These are phyloP conservation scores for Fraxinus velutina DNA, from an alignment of 305 asterid genomes.

Conservation along the genomic window DNA sequence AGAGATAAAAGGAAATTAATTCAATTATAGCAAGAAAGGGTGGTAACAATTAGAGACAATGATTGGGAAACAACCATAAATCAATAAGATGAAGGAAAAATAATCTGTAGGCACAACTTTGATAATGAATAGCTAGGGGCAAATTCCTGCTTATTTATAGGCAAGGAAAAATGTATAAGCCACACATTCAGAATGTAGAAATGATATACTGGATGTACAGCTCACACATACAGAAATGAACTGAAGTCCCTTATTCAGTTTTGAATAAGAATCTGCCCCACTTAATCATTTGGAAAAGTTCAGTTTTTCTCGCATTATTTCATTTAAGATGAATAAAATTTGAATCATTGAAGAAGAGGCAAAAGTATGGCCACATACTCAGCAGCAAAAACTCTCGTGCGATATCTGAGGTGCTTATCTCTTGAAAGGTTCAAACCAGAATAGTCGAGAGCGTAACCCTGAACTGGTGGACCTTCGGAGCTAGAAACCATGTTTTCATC, in stretches of 20 bases:
- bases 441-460: constrained; percentile 41
- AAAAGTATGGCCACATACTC: constrained; percentile 59
- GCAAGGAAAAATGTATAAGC: background rate
- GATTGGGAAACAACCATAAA: background rate
- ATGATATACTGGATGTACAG: background rate
- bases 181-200: background rate
- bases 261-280: constrained; percentile 1
- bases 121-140: background rate
- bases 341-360: background rate
- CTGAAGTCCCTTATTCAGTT: background rate
- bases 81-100: constrained; percentile 18
- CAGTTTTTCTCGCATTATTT: background rate
- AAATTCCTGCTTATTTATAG: background rate
- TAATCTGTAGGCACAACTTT: background rate
- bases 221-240: background rate
- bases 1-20: background rate
- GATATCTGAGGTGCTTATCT: constrained; percentile 94
- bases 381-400: constrained; percentile 97
- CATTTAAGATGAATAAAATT: background rate
- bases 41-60: background rate
- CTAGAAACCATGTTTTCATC: constrained; percentile 94
- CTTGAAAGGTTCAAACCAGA: constrained; percentile 53
- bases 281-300: background rate
- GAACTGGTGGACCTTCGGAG: constrained; percentile 42
- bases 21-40: constrained; percentile 17